Conservation (phyloP, 2,329 filamentous ascomycete genomes). For the Penicillium griseofulvum region DNA sequence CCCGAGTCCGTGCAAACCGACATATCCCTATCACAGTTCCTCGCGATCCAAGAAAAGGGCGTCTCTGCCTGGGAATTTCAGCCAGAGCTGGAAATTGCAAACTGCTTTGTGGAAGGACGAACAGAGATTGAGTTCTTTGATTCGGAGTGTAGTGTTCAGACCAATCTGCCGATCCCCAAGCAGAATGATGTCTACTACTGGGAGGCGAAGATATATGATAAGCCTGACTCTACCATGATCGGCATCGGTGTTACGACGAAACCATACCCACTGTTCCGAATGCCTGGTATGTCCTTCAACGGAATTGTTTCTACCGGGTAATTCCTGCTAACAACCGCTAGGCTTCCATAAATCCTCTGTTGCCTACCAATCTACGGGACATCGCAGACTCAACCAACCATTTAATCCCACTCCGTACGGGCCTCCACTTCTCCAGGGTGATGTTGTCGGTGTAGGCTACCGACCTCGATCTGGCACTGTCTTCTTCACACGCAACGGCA, state of each 20-base stretch:
- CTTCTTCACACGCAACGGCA: conserved; percentile 98
- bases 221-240: conserved; percentile 81
- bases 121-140: conserved; percentile 99
- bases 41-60: conserved; percentile 98
- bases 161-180: conserved; percentile 93
- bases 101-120: conserved; percentile 94
- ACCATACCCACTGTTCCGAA: conserved; percentile 88
- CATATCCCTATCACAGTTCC: conserved; percentile 94
- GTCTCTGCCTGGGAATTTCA: conserved; percentile 99
- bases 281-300: conserved; percentile 71
- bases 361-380: conserved; percentile 84
- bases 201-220: conserved; percentile 98
- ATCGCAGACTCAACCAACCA: conserved; percentile 87
- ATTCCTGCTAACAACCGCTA: conserved; percentile 35
- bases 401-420: conserved; percentile 79
- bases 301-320: background rate
- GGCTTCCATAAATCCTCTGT: conserved; percentile 91
- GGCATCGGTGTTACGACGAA: conserved; percentile 96
- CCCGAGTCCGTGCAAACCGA: conserved; percentile 94
- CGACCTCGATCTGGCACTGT: conserved; percentile 89
- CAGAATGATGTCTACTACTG: conserved; percentile 99
- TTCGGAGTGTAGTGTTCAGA: conserved; percentile 94
- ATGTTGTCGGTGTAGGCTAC: conserved; percentile 94
- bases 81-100: conserved; percentile 96
- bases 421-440: conserved; percentile 82